Conservation (phyloP, 768 basidiomycete species). For the Lentinula edodes region DNA sequence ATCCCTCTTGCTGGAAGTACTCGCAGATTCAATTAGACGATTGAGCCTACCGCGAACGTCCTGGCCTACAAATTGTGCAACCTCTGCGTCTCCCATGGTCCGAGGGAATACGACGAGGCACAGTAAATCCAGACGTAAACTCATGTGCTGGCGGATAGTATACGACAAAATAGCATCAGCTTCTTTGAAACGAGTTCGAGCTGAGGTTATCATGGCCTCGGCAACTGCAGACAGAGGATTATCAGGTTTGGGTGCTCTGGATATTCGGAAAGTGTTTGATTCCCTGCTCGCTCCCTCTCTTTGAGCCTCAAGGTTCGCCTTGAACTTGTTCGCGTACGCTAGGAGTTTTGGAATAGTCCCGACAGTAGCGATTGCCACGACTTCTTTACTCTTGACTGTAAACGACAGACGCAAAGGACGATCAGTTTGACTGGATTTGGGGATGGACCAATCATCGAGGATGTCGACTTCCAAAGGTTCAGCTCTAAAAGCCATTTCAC, state of each 20-base stretch:
- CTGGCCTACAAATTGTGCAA: constrained; percentile 68
- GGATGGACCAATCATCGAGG: constrained; percentile 75
- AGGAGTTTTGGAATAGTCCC: constrained; percentile 75
- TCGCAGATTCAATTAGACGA: constrained; percentile 50
- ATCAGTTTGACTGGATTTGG: constrained; percentile 34
- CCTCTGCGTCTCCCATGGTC: constrained; percentile 70
- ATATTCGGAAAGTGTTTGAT: constrained; percentile 71
- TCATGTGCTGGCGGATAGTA: constrained; percentile 68
- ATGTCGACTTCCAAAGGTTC: constrained; percentile 74
- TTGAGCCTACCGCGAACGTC: constrained; percentile 68
- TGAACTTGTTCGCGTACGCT: constrained; percentile 69
- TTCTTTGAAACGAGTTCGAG: constrained; percentile 67
- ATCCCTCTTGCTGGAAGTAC: constrained; percentile 50
- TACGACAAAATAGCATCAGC: constrained; percentile 54
- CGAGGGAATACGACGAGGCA: constrained; percentile 75
- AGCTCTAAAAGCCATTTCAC: constrained; percentile 38
- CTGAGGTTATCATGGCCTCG: constrained; percentile 74
- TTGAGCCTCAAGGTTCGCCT: constrained; percentile 66
- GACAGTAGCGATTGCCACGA: constrained; percentile 63
- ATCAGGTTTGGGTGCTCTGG: constrained; percentile 65
- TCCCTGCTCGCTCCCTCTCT: constrained; percentile 72
- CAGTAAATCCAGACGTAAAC: constrained; percentile 57
- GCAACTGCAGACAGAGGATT: constrained; percentile 85
- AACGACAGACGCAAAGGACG: constrained; percentile 68
- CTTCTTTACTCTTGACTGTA: constrained; percentile 62